Base-by-base conservation (phyloP, 2,329 filamentous ascomycete genomes). In the Sarocladiaceae sp. region DNA sequence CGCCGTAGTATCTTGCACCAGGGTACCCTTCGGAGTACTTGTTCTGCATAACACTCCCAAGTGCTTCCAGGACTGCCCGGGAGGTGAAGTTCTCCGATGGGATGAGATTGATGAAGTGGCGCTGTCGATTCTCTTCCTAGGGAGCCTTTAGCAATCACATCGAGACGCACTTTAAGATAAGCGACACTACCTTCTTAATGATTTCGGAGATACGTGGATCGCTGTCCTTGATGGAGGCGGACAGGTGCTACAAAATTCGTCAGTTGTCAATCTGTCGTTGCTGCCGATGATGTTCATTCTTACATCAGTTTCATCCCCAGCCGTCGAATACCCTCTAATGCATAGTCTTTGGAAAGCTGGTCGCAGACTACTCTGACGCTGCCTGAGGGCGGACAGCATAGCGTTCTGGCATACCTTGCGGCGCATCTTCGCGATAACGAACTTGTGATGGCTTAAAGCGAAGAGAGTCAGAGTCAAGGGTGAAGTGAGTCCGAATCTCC, bases 11-110 rank as follows among this genome's bases (percentile, higher is more conserved):
- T 66, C 92, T 79, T 54, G 91, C 92, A 55, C 92, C 92, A 22
- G 92, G 93, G 64, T 97, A 97, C 47, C 93, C 93, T 71, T 97
- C 93, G 1, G 92, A 97, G 76, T 97, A 97, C 72, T 97, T 97
- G 73, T 96, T 95, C 70, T 94, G 90, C 90, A 95, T 95, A 51
- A 90, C 87, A 75, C 89, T 94, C 59, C 90, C 90, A 55, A 95
- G 76, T 26, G 90, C 89, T 75, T 95, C 90, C 52, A 95, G 82
- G 18, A 95, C 90, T 22, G 90, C 89, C 69, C 92, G 87, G 4
- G 90, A 94, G 25, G 90, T 95, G 66, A 95, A 94, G 75, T 95
- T 95, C 74, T 95, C 90, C 12, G 90, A 95, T 22, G 90, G 90
- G 58, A 95, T 95, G 55, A 95, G 78, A 72, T 97, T 96, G 75